Evolutionary conservation across 768 basidiomycete genomes (phyloP).

Genomic region (Amanita exitialis): DNA sequence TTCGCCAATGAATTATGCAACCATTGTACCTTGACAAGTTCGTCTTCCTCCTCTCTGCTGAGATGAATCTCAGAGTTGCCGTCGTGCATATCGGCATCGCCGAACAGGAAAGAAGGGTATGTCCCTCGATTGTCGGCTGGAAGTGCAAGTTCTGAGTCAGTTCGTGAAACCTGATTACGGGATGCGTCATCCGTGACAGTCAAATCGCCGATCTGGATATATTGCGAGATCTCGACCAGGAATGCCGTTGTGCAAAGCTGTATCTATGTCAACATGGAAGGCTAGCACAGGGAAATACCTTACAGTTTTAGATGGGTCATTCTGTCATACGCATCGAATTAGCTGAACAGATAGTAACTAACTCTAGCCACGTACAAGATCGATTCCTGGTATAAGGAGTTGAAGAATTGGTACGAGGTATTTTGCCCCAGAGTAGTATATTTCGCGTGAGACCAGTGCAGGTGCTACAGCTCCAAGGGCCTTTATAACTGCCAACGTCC

Average conservation of each 20-base stretch:
- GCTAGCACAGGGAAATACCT: constrained; percentile 8
- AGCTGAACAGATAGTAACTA: background rate
- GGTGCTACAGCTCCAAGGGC: constrained; percentile 75
- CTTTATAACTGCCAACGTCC: constrained; percentile 80
- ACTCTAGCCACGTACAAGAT: constrained; percentile 45
- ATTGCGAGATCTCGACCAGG: constrained; percentile 64
- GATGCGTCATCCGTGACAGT: constrained; percentile 17
- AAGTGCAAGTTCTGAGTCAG: constrained; percentile 25
- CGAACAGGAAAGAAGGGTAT: constrained; percentile 27
- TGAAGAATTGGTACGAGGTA: constrained; percentile 73
- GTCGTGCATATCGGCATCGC: constrained; percentile 27
- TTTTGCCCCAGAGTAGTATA: constrained; percentile 78
- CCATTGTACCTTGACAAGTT: constrained; percentile 37
- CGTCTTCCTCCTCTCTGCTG: constrained; percentile 60
- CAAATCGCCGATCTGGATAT: constrained; percentile 64
- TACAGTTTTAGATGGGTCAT: constrained; percentile 74
- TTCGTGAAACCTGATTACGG: background rate
- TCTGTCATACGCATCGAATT: constrained; percentile 27
- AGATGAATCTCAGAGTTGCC: constrained; percentile 26
- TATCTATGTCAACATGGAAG: background rate
- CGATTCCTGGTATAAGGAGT: constrained; percentile 77
- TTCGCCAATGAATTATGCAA: background rate
- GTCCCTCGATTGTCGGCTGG: constrained; percentile 16
- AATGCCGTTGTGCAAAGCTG: constrained; percentile 70
- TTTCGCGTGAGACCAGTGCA: constrained; percentile 66